Evolutionary conservation across 2,329 filamentous ascomycete species (phyloP).

Genomic region (Pseudogymnoascus sp.): DNA sequence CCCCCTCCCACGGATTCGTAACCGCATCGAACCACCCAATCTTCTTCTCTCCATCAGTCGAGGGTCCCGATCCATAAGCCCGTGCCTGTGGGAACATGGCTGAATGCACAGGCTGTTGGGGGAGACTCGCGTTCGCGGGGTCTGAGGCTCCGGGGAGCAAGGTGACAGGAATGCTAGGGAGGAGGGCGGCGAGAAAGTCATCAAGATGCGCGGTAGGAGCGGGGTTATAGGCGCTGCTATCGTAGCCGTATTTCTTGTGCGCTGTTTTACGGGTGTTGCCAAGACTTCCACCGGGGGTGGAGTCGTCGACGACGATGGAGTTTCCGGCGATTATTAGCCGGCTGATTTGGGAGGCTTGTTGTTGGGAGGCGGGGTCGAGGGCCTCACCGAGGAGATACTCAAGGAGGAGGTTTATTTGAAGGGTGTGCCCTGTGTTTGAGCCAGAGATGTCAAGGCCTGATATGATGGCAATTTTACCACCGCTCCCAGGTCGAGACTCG

Average conservation of each 20-base stretch:
- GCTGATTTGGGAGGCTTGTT: constrained; percentile 58
- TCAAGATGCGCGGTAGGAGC: constrained; percentile 78
- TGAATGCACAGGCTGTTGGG: constrained; percentile 86
- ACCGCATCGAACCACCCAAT: constrained; percentile 76
- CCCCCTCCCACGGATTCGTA: constrained; percentile 89
- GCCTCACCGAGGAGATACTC: constrained; percentile 86
- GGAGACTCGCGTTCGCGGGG: constrained; percentile 80
- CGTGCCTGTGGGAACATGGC: constrained; percentile 80
- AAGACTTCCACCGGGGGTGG: constrained; percentile 22
- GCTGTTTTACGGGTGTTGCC: constrained; percentile 29
- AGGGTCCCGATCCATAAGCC: constrained; percentile 48
- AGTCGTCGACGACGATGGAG: constrained; percentile 47
- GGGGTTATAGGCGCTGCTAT: constrained; percentile 79
- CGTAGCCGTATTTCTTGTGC: constrained; percentile 88
- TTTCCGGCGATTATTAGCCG: constrained; percentile 88
- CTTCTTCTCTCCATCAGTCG: constrained; percentile 27
- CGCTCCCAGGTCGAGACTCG: constrained; percentile 30
- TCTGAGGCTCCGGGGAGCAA: constrained; percentile 77
- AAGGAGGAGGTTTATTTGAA: constrained; percentile 68
- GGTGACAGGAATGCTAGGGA: constrained; percentile 82
- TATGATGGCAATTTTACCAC: constrained; percentile 67
- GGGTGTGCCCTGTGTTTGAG: constrained; percentile 58
- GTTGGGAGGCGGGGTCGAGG: constrained; percentile 50
- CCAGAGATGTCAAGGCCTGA: constrained; percentile 82
- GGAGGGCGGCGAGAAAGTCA: constrained; percentile 67